Base-by-base conservation (phyloP, 768 basidiomycete genomes). In the Serendipita sp. region DNA sequence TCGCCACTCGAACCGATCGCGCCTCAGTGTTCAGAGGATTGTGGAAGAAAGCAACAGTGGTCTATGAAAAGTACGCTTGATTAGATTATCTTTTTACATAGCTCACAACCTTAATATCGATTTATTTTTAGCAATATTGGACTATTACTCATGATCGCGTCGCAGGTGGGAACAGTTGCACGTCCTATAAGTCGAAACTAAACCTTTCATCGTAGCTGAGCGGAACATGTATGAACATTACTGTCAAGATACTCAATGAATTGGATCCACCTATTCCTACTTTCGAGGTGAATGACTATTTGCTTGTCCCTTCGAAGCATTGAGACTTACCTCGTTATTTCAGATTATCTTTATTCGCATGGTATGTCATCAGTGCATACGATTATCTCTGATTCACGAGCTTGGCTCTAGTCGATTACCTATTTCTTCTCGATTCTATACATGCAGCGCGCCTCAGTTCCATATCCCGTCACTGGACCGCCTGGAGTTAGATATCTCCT, bases 391-490 rank as follows among this genome's bases (percentile, higher is more conserved):
- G 13, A 44, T 28, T 58, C 38, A 44, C 38, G 32, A 30, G 18
- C 47, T 64, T 32, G 13, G 41, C 41, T 45, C 28, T 8, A 84
- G 83, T 71, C 66, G 0, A 78, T 86, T 30, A 83, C 85, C 2
- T 77, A 80, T 66, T 66, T 81, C 11, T 80, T 75, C 67, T 83
- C 80, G 44, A 70, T 81, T 30, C 47, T 72, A 45, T 84, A 82
- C 70, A 81, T 84, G 78, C 80, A 67, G 67, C 74, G 72, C 18
- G 74, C 70, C 58, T 75, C 74, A 32, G 75, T 83, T 4, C 77
- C 76, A 2, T 75, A 91, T 70, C 86, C 87, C 0, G 72, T 84
- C 34, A 69, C 85, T 0, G 89, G 88, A 0, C 89, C 89, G 0
- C 83, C 83, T 51, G 86, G 79, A 1, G 81, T 91, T 2, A 77